Percentiles rank a stretch among this genome's conserved stretches.
Evolutionary conservation across 257 asterid genomes (phyloP).

Genomic region (Salvia rosmarinus): DNA sequence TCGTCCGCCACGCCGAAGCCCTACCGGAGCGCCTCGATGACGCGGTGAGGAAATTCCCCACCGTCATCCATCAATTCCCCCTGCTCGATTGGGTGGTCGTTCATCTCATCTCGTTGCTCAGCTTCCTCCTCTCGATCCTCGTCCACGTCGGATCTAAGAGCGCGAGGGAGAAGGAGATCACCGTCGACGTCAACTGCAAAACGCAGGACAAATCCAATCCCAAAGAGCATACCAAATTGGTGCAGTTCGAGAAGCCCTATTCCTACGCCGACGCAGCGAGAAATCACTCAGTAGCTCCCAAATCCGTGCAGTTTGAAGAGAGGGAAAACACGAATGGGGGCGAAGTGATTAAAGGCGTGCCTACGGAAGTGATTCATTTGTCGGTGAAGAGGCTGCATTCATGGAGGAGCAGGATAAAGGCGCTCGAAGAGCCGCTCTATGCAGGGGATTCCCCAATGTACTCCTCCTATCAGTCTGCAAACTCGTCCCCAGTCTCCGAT

Average conservation of each 20-base stretch:
- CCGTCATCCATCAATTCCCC: slow-evolving; percentile 38
- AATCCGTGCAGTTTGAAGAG: neutral
- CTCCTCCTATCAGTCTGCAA: slow-evolving; percentile 34
- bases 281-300: neutral
- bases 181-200: slow-evolving; percentile 35
- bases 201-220: neutral
- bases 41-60: slow-evolving; percentile 32
- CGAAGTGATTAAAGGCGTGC: neutral
- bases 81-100: slow-evolving; percentile 43
- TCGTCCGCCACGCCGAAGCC: slow-evolving; percentile 44
- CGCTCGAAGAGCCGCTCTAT: slow-evolving; percentile 34
- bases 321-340: neutral
- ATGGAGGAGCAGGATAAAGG: slow-evolving; percentile 31
- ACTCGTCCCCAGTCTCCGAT: slow-evolving; percentile 41
- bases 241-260: slow-evolving; percentile 26
- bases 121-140: slow-evolving; percentile 27
- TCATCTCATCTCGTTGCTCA: slow-evolving; percentile 42
- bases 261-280: slow-evolving; percentile 18
- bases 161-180: slow-evolving; percentile 51
- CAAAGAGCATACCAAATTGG: neutral
- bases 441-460: slow-evolving; percentile 36
- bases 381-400: slow-evolving; percentile 34
- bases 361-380: slow-evolving; percentile 3
- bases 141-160: slow-evolving; percentile 29
- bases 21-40: slow-evolving; percentile 49